These are phyloP conservation scores for Cochlearia excelsa DNA, from an alignment of 345 rosid species.

Conservation along the genomic window DNA sequence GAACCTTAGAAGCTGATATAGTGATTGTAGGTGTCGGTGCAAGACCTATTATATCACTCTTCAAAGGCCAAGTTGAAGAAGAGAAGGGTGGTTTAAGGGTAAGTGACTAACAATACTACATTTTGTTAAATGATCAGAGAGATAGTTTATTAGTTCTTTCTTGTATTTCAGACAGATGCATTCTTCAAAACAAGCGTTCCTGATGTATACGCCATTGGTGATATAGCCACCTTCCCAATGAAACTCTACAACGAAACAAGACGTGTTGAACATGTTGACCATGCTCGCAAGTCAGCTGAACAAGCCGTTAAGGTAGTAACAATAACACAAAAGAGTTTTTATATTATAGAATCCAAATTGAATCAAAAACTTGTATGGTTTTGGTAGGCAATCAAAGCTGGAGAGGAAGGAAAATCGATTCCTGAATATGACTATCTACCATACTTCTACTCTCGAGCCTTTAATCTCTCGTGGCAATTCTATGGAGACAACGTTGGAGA, in stretches of 20 bases:
- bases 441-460: conserved; percentile 39
- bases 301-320: conserved; percentile 71
- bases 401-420: conserved; percentile 55
- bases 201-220: conserved; percentile 90
- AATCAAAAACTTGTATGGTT: background rate
- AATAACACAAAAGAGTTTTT: background rate
- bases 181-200: conserved; percentile 41
- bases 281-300: conserved; percentile 96
- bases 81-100: conserved; percentile 92
- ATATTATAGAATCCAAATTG: background rate
- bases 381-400: conserved; percentile 62
- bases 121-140: background rate
- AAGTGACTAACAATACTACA: background rate
- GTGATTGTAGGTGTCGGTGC: conserved; percentile 97
- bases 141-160: conserved; percentile 4
- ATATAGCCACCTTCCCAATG: conserved; percentile 84
- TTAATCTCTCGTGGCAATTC: conserved; percentile 91
- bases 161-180: conserved; percentile 31
- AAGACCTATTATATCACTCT: conserved; percentile 64
- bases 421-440: conserved; percentile 61
- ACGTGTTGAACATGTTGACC: conserved; percentile 96
- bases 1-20: conserved; percentile 82
- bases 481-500: conserved; percentile 78
- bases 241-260: conserved; percentile 73
- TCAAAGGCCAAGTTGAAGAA: conserved; percentile 92